These are phyloP conservation scores for Elsinoe batatas DNA, from an alignment of 2,329 filamentous ascomycete genomes.

Conservation along the genomic window DNA sequence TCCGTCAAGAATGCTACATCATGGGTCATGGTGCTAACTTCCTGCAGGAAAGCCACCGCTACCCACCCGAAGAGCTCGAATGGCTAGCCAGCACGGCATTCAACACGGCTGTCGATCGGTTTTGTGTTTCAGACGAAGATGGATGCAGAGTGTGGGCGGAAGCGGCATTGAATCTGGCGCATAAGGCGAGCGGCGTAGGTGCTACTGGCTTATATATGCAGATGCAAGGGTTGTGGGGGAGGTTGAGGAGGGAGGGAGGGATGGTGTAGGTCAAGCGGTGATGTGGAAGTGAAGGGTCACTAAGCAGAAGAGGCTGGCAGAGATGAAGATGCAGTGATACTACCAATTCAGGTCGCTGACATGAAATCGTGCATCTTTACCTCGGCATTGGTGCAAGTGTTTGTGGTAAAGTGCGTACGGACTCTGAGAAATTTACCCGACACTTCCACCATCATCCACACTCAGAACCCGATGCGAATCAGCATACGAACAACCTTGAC, in stretches of 20 bases:
- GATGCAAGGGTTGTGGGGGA: slow-evolving; percentile 29
- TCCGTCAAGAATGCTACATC: neutral
- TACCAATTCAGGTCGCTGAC: too few species aligned
- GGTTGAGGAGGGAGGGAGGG: slow-evolving; percentile 15
- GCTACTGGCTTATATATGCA: slow-evolving; percentile 25
- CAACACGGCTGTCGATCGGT: slow-evolving; percentile 62
- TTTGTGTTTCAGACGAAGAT: slow-evolving; percentile 45
- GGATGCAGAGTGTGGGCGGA: slow-evolving; percentile 52
- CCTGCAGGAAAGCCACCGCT: slow-evolving; percentile 28
- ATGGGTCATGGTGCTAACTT: neutral
- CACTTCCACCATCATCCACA: too few species aligned
- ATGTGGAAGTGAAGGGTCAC: neutral
- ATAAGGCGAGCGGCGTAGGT: slow-evolving; percentile 44
- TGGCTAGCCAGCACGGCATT: slow-evolving; percentile 64
- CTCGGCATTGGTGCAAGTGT: too few species aligned
- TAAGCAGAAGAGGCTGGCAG: too few species aligned
- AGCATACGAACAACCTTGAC: too few species aligned
- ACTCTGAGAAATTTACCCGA: too few species aligned
- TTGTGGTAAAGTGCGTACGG: too few species aligned
- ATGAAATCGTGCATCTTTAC: too few species aligned
- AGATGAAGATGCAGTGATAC: too few species aligned
- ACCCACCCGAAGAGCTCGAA: slow-evolving; percentile 59
- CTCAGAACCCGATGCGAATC: too few species aligned
- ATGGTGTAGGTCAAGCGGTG: neutral
- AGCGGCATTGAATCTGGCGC: slow-evolving; percentile 52